These are phyloP conservation scores for Mycosphaerella sp. DNA, from an alignment of 2,329 filamentous ascomycete species.

Conservation along the genomic window DNA sequence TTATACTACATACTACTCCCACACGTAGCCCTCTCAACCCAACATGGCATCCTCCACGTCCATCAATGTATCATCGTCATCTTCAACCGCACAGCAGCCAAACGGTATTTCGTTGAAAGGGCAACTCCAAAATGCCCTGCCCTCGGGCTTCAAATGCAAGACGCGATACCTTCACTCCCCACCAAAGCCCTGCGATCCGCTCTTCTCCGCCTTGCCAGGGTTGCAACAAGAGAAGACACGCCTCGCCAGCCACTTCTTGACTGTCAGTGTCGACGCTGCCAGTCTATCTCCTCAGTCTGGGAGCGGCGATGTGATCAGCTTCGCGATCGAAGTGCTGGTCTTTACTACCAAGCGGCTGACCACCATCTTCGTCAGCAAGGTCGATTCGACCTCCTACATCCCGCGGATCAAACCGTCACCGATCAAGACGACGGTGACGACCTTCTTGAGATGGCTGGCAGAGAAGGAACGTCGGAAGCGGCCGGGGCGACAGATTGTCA, in stretches of 20 bases:
- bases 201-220: slow-evolving; percentile 73
- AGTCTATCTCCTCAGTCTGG: slow-evolving; percentile 15
- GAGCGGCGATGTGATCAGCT: slow-evolving; percentile 56
- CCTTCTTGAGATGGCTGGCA: slow-evolving; percentile 71
- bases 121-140: slow-evolving; percentile 48
- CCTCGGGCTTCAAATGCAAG: slow-evolving; percentile 53
- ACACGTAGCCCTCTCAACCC: background rate
- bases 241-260: slow-evolving; percentile 75
- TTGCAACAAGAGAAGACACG: slow-evolving; percentile 69
- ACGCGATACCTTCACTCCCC: slow-evolving; percentile 85
- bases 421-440: slow-evolving; percentile 63
- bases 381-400: slow-evolving; percentile 89
- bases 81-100: background rate
- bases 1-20: background rate
- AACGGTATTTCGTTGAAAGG: slow-evolving; percentile 26
- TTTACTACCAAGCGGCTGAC: slow-evolving; percentile 74
- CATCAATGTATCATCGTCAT: background rate
- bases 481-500: slow-evolving; percentile 47
- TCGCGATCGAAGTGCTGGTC: slow-evolving; percentile 80
- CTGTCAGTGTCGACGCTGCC: slow-evolving; percentile 41
- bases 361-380: slow-evolving; percentile 92
- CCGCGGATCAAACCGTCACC: slow-evolving; percentile 62
- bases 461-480: slow-evolving; percentile 50
- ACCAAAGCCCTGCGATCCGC: slow-evolving; percentile 63
- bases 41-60: slow-evolving; percentile 6